phyloP scores from a whole-genome alignment of 169 alveolate genomes.

The Cryptosporidium sp. region DNA sequence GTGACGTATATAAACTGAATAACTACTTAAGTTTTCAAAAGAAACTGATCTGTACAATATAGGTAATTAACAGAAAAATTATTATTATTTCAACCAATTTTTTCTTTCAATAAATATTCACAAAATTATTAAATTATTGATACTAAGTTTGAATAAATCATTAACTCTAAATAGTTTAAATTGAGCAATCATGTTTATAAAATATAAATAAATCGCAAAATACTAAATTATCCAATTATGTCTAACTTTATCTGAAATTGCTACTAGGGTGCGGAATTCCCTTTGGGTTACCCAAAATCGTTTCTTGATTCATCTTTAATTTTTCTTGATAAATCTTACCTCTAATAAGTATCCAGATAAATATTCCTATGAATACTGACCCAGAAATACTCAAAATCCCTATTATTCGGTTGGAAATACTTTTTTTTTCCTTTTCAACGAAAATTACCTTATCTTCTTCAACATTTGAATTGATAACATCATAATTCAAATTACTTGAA shows the following conservation, averaged over 20 bases:
- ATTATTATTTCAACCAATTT: too few species aligned
- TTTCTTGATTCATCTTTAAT: slow-evolving; percentile 10
- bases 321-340: background rate
- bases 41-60: background rate
- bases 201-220: background rate
- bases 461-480: background rate
- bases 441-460: background rate
- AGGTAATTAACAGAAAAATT: too few species aligned
- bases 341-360: slow-evolving; percentile 27
- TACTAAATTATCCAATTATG: background rate
- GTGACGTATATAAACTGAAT: too few species aligned
- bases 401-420: background rate
- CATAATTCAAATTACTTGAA: slow-evolving; percentile 1
- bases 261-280: slow-evolving; percentile 6
- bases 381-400: slow-evolving; percentile 19
- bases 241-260: background rate
- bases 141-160: too few species aligned
- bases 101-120: too few species aligned
- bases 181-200: too few species aligned
- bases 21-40: too few species aligned
- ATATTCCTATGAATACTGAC: slow-evolving; percentile 32
- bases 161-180: too few species aligned
- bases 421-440: background rate
- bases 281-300: slow-evolving; percentile 31
- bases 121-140: too few species aligned